Base-by-base conservation (phyloP, 768 basidiomycete genomes). In the Thelephora aurantiotincta region DNA sequence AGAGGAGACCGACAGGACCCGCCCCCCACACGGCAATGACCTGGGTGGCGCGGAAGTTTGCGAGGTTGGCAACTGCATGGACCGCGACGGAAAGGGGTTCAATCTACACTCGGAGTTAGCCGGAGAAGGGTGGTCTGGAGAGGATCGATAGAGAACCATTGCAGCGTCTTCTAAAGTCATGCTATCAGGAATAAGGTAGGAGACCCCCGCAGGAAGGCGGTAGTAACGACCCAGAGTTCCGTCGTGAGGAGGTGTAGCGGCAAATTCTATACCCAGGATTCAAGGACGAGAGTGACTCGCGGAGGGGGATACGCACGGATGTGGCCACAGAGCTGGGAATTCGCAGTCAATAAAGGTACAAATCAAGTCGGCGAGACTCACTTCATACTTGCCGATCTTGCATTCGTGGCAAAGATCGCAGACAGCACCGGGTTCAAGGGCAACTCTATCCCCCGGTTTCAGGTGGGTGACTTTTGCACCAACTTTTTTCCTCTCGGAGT, bases 81-180 rank as follows among this genome's bases (percentile, higher is more conserved):
- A 93, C 74, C 2, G 77, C 91, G 13, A 94, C 91, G 19, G 90
- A 78, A 37, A 93, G 73, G 3, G 91, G 91, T 60, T 94, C 91
- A 68, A 93, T 88, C 84, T 87, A 44, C 41, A 14, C 9, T 22
- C 16, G 44, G 37, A 14, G 14, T 41, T 14, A 41, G 18, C 14
- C 19, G 9, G 20, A 14, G 36, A 36, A 41, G 46, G 12, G n/a
- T 26, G 36, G 9, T 4, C 26, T 30, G 26, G 26, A 30, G 4
- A 9, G 26, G 26, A 45, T 50, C 30, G 3, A 16, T 13, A 3
- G 46, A 65, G 45, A 47, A 83, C 83, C 83, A 93, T 82, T 4
- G 91, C 89, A 18, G 90, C 91, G 60, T 94, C 89, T 60, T 91
- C 90, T 5, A 92, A 73, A n/a, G 79, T 74, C 35, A 94, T 74